Evolutionary conservation across 495 filamentous ascomycete species (phyloP), one percentile per base, ranked within the genome.

Genomic region (Tricharina praecox): DNA sequence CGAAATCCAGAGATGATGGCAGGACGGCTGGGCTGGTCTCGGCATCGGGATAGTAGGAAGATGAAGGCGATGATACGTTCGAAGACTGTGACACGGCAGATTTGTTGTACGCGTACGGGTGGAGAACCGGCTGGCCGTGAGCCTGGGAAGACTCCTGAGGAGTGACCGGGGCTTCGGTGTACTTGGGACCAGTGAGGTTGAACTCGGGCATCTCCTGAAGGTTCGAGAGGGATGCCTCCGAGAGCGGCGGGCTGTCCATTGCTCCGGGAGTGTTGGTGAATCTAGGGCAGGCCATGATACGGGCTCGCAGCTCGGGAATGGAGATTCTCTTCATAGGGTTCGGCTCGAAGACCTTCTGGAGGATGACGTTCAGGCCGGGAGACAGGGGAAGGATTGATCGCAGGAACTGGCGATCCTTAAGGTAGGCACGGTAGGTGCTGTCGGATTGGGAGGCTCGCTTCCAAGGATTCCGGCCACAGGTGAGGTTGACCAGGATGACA

Each of bases 401-500:
- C 45, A 99, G 70, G 67, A 96, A 96, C 53, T 77, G 79, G 33
- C 75, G 77, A 62, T 87, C 85, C 69, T 78, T 80, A 51, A 82
- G 69, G 62, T 82, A 99, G 25, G 88, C 90, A 61, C 79, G 77
- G 73, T 94, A 99, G 20, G 92, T 96, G 52, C 86, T 84, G 65
- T 99, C 92, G 59, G 93, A 84, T 53, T 76, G 65, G 9, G 82
- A 92, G 45, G 90, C 92, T 50, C 86, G 78, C 66, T 94, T 96
- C 90, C 90, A 99, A 52, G 90, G 90, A 66, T 99, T 99, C 55
- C 92, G 82, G 60, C 90, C 88, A 70, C 90, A 96, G 50, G 86
- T 92, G 48, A 99, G 73, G 64, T 99, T 99, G 50, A 99, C 85
- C 50, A 99, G 71, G 64, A 99, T 92, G 10, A 99, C 88, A 45